phyloP scores from a whole-genome alignment of 805 yeast species.

The Zygosaccharomyces rouxii region DNA sequence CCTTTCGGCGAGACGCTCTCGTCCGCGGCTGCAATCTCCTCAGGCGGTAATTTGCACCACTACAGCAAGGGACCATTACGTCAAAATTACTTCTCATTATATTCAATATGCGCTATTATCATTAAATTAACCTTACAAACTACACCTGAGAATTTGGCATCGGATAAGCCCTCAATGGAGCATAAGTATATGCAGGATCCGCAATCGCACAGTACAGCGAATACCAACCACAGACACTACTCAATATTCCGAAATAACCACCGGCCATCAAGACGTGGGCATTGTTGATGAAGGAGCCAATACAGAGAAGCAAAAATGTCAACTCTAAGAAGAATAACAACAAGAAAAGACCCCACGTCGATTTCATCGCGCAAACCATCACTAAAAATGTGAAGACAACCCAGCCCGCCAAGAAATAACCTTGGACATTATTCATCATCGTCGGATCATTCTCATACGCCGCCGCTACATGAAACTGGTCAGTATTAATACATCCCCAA shows the following conservation, averaged over 20 bases:
- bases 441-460: slow-evolving; percentile 44
- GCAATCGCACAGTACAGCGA: slow-evolving; percentile 63
- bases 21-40: too few species aligned
- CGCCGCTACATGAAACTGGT: slow-evolving; percentile 51
- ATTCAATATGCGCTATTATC: not conserved
- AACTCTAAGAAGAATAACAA: slow-evolving; percentile 50
- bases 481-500: slow-evolving; percentile 60
- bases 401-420: slow-evolving; percentile 61
- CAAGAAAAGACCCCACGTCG: slow-evolving; percentile 55
- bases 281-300: slow-evolving; percentile 50
- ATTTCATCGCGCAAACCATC: slow-evolving; percentile 52
- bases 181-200: slow-evolving; percentile 53
- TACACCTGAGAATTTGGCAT: slow-evolving; percentile 44
- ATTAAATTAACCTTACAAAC: not conserved
- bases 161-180: slow-evolving; percentile 47
- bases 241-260: slow-evolving; percentile 55
- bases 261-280: slow-evolving; percentile 49
- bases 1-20: too few species aligned
- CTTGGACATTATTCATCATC: slow-evolving; percentile 49
- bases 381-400: slow-evolving; percentile 57
- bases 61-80: too few species aligned
- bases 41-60: too few species aligned
- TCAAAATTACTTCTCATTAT: not conserved
- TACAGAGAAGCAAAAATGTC: slow-evolving; percentile 48
- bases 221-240: slow-evolving; percentile 56